Conservation (phyloP, 75 land plant species). For the Chamaecyparis obtusa region DNA sequence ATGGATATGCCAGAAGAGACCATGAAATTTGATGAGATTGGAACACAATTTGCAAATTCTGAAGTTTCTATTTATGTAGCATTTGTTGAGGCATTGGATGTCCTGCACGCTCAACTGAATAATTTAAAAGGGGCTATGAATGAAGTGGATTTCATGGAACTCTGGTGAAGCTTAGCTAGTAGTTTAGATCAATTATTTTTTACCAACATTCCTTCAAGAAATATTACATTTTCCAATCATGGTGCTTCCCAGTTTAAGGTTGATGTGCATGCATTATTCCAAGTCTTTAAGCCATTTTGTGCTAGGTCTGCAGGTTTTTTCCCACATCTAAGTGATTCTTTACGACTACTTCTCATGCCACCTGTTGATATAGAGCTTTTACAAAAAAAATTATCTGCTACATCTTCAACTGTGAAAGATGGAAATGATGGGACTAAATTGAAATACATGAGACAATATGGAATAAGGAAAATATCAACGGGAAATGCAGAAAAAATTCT, state of each 20-base stretch:
- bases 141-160: constrained; percentile 57
- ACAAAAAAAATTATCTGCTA: constrained; percentile 5
- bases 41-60: not conserved
- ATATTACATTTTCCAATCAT: constrained; percentile 48
- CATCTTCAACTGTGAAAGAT: constrained; percentile 15
- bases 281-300: constrained; percentile 81
- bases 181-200: constrained; percentile 72
- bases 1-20: constrained; percentile 3
- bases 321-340: constrained; percentile 54
- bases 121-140: constrained; percentile 55
- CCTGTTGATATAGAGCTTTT: constrained; percentile 21
- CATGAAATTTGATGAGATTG: not conserved
- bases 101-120: constrained; percentile 61
- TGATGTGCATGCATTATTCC: constrained; percentile 63
- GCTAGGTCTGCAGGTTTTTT: constrained; percentile 91
- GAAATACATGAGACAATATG: constrained; percentile 47
- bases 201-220: constrained; percentile 43
- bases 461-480: constrained; percentile 44
- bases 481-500: constrained; percentile 52
- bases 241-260: constrained; percentile 59
- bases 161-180: constrained; percentile 76
- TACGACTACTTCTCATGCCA: constrained; percentile 55
- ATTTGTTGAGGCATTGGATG: constrained; percentile 72
- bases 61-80: constrained; percentile 37
- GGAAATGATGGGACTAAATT: constrained; percentile 26